Evolutionary conservation across 306 rosid genomes (phyloP), one percentile per base, ranked within the genome.

Genomic region (Lathyrus oleraceus): DNA sequence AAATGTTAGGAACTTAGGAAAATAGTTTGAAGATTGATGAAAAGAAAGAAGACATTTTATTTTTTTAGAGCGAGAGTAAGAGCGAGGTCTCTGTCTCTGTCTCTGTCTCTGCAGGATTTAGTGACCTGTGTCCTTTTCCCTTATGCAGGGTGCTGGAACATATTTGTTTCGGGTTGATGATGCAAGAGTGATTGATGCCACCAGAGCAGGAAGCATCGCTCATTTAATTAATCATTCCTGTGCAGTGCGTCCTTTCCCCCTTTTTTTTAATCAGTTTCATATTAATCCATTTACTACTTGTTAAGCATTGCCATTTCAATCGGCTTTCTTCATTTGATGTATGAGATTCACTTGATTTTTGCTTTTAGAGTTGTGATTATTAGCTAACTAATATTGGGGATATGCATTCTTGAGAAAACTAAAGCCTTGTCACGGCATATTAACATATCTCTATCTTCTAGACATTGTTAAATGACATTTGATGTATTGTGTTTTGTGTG

Each of bases 201-300:
- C 99, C 49, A 89, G 95, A 79, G 97, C 97, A 1, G 99, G 99
- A 78, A 91, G 99, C 85, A 87, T 94, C 80, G 99, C 99, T 72
- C 99, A 94, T 91, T 87, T 94, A 72, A 91, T 94, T 70, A 94
- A 94, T 75, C 99, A 94, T 83, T 91, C 99, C 76, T 94, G 99
- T 85, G 99, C 87, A 58, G 99, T 94, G 71, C 48, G 97, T 82
- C 45, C 63, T 44, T 66, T 65, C 43, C 36, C 40, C 43, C 60
- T 25, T 70, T 44, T 44, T 60, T 74, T 75, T 35, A 35, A 62
- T 61, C 47, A 67, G 74, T 66, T 74, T 74, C 36, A 14, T 23
- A 53, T 70, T 27, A 66, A 35, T 62, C 17, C 17, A 15, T 79
- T 67, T 63, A 52, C 15, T 67, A 39, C 65, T 59, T 67, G 53